Evolutionary conservation across 106 monocot species (phyloP), one percentile per base, ranked within the genome.

Genomic region (Allium cepa): DNA sequence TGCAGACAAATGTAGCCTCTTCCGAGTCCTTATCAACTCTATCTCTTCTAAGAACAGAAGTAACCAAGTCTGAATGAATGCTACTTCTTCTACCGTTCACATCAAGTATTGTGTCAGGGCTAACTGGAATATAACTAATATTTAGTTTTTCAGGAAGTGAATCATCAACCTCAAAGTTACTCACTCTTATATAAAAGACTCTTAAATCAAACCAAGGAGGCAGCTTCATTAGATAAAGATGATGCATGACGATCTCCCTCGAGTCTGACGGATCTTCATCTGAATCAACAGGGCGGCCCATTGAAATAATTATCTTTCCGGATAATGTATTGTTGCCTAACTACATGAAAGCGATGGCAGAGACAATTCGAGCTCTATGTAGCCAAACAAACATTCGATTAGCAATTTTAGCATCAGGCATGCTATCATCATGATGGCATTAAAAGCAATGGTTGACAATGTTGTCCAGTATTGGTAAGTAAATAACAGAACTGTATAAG

Each of bases 121-220:
- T 56, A 56, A 68, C 55, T 6, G 88, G 83, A 36, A 82, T 72
- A 69, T 84, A 81, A 50, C 72, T 82, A 63, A 88, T 63, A n/a
- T 75, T 86, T 52, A 92, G 78, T 57, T 68, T 48, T 49, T 80
- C 76, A 0, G 79, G 85, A 15, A 80, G 79, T 22, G 71, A 76
- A 15, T 84, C 82, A 69, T 86, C 61, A 3, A 76, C 70, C 36
- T 76, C 62, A 58, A 59, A 90, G 59, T 80, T 79, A 77, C 75
- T 85, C 46, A 85, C 53, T 50, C 90, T 95, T 52, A 95, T 69
- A 69, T 90, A 95, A 66, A 94, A 94, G 56, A 94, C 90, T 45
- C 65, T 74, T 22, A 74, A 28, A 74, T 74, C 74, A n/a, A 74
- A 51, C 74, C 74, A 74, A 36, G 74, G 67, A 10, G 67, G 67